A percentile compares a stretch with the other conserved stretches of the same genome.
Evolutionary conservation across 2,329 filamentous ascomycete species (phyloP).

Genomic region (Verticillium zaregamsianum): DNA sequence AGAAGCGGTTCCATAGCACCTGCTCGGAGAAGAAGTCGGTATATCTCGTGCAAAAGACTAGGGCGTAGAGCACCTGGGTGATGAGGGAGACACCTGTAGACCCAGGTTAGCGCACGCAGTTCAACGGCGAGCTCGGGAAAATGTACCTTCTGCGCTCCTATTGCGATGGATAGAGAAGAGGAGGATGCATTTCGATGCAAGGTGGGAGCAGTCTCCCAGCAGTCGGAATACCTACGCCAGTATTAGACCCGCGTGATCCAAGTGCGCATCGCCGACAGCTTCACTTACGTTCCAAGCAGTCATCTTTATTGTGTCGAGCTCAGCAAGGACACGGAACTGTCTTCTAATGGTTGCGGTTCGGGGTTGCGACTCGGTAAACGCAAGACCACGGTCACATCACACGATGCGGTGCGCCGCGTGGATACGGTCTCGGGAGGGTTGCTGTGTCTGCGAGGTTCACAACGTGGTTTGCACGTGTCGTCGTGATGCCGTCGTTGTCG

Average conservation of each 20-base stretch:
- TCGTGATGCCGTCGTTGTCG: background rate
- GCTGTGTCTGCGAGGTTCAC: no score
- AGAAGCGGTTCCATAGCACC: constrained; percentile 66
- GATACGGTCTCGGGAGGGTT: background rate
- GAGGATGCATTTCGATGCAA: constrained; percentile 82
- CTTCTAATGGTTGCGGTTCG: background rate
- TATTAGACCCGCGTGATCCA: constrained; percentile 2
- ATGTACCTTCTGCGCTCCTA: constrained; percentile 72
- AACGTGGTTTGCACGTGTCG: background rate
- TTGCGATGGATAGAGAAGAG: constrained; percentile 89
- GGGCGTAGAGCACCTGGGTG: constrained; percentile 80
- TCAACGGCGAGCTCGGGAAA: background rate
- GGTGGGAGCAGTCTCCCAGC: constrained; percentile 78
- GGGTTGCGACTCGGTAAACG: constrained; percentile 9
- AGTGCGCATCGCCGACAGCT: background rate
- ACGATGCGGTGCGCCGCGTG: constrained; percentile 6
- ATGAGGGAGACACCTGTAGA: constrained; percentile 79
- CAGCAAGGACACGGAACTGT: background rate
- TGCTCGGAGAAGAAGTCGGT: constrained; percentile 68
- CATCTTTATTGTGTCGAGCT: constrained; percentile 23
- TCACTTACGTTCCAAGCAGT: constrained; percentile 34
- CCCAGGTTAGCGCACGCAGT: background rate
- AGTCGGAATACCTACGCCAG: constrained; percentile 61
- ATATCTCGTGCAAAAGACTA: constrained; percentile 85
- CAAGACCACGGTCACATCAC: constrained; percentile 11